Conservation (phyloP, 192 early-diverging fungal genomes). For the Rhizophagus sp. region DNA sequence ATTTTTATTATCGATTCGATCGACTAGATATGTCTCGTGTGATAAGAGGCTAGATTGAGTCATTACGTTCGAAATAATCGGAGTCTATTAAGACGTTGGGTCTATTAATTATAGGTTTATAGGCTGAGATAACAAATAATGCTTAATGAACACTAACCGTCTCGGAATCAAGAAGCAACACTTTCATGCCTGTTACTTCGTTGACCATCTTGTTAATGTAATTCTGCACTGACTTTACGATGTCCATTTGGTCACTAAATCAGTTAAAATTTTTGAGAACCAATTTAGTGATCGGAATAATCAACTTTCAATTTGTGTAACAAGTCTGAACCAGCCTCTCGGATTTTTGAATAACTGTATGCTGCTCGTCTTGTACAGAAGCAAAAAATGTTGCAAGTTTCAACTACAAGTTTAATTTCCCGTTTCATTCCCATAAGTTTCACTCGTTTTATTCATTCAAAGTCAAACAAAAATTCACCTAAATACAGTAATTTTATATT, state of each 20-base stretch:
- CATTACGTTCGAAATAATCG: conserved; percentile 89
- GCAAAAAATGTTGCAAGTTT: neutral
- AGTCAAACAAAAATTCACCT: neutral
- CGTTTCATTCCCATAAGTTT: neutral
- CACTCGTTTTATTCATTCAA: neutral
- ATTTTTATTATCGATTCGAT: conserved; percentile 82
- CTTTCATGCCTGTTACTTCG: conserved; percentile 97
- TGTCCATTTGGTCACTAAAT: conserved; percentile 57
- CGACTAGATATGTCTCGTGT: conserved; percentile 93
- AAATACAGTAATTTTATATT: neutral
- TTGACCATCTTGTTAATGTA: conserved; percentile 92
- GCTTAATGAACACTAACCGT: conserved; percentile 61
- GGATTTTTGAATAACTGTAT: too few relatives aligned
- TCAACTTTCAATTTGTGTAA: too few relatives aligned
- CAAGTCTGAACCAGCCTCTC: too few relatives aligned
- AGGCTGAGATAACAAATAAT: neutral
- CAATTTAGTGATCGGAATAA: too few relatives aligned
- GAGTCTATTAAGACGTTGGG: conserved; percentile 61
- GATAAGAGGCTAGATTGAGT: conserved; percentile 92
- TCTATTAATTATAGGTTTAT: neutral
- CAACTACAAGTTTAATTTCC: neutral
- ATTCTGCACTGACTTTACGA: conserved; percentile 77
- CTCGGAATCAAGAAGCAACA: conserved; percentile 88
- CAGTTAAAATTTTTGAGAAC: too few relatives aligned
- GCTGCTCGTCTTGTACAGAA: neutral